Base-by-base conservation (phyloP, 208 protist genomes). In the Crithidia brevicula region DNA sequence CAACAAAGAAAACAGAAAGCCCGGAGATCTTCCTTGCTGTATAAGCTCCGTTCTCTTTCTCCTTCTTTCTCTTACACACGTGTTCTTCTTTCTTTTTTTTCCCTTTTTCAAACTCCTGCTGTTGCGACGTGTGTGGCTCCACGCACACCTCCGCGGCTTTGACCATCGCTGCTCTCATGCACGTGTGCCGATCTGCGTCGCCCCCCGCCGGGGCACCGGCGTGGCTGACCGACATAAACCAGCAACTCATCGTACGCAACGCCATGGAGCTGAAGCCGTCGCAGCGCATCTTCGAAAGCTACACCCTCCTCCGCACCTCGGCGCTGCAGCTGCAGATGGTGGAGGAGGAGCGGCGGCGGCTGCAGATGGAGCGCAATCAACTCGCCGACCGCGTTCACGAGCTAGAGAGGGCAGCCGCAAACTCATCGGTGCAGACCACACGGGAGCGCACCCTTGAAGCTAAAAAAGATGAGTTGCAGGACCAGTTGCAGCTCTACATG, bases 231-330 rank as follows among this genome's bases (percentile, higher is more conserved):
- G 59, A 77, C 45, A 49, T 92, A 62, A 63, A 89, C 25, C 36
- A 49, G 15, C 86, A 87, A 43, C 46, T 92, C 23, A 30, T 79
- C 45, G 34, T 61, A n/a, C 82, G 86, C 61, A 92, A 92, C 58
- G 72, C 73, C 15, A 42, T 74, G 16, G 86, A 92, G 56, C 59
- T 86, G 36, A 74, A 76, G 50, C 81, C 83, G 5, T 80, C 62
- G 23, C 73, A 86, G 65, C 27, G 45, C 59, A 62, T 89, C 36
- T 85, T 89, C 16, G 18, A 63, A 43, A 78, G 81, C 56, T 78
- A 92, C 53, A 67, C 72, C 6, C 50, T 62, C 9, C 74, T 86
- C 7, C 76, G 79, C 22, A 57, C 46, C 25, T 83, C 73, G 18
- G 60, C 82, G 9, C 70, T 81, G 34, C 68, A 65, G 6, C 53